Percentiles rank a stretch among this genome's conserved stretches.
These are phyloP conservation scores for Furculomyces boomerangus DNA, from an alignment of 371 early-diverging fungal genomes.

Conservation along the genomic window DNA sequence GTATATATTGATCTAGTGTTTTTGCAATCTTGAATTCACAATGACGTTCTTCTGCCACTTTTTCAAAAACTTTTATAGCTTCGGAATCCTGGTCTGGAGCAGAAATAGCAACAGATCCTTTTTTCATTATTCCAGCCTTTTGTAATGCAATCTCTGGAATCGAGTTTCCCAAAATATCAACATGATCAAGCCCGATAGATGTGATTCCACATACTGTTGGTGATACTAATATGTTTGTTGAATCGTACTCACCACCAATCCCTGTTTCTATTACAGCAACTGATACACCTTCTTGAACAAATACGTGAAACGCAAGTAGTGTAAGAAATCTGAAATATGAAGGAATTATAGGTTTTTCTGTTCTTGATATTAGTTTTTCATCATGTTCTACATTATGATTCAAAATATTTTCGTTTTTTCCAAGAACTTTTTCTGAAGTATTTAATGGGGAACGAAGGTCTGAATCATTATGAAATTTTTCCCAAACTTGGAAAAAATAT, in stretches of 20 bases:
- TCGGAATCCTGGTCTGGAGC: slow-evolving; percentile 41
- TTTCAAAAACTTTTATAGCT: slow-evolving; percentile 46
- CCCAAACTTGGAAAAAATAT: slow-evolving; percentile 77
- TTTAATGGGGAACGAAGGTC: too few relatives aligned
- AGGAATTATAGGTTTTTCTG: slow-evolving; percentile 31
- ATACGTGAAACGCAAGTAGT: slow-evolving; percentile 70
- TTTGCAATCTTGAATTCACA: slow-evolving; percentile 12
- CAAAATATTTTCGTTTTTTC: too few relatives aligned
- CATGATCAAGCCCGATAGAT: slow-evolving; percentile 65
- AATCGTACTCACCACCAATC: slow-evolving; percentile 70
- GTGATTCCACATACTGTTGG: slow-evolving; percentile 69
- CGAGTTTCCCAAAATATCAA: slow-evolving; percentile 48
- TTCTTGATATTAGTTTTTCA: neutral
- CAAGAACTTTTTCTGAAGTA: too few relatives aligned
- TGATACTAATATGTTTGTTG: slow-evolving; percentile 53
- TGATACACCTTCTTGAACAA: slow-evolving; percentile 64
- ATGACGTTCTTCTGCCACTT: slow-evolving; percentile 45
- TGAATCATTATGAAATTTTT: slow-evolving; percentile 23
- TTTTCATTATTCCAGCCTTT: slow-evolving; percentile 82
- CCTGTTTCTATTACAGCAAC: slow-evolving; percentile 69
- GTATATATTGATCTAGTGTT: neutral
- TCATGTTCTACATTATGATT: neutral
- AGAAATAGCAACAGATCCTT: slow-evolving; percentile 42
- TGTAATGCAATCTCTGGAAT: slow-evolving; percentile 80
- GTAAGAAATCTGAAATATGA: slow-evolving; percentile 82